Evolutionary conservation across 2,329 filamentous ascomycete genomes (phyloP).

Genomic region (Juglanconis juglandina): DNA sequence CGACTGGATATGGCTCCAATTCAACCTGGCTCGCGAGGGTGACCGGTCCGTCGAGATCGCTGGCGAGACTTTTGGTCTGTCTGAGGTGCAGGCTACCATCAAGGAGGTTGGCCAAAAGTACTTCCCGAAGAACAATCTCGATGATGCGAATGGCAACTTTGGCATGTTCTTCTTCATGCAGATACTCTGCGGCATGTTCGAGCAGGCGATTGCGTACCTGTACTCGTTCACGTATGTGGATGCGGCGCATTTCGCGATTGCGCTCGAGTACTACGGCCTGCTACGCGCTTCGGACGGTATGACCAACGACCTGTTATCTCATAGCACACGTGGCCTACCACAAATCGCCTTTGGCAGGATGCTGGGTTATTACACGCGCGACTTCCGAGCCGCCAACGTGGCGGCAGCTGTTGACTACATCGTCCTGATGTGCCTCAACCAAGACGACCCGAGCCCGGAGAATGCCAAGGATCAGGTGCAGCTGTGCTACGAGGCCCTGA

Average conservation of each 20-base stretch:
- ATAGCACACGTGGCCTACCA: constrained; percentile 65
- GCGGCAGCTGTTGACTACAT: constrained; percentile 93
- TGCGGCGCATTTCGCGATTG: constrained; percentile 91
- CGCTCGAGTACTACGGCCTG: constrained; percentile 83
- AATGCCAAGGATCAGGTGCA: constrained; percentile 72
- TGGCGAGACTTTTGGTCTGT: constrained; percentile 61
- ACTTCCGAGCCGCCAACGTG: constrained; percentile 88
- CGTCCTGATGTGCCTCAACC: constrained; percentile 84
- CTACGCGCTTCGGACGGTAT: constrained; percentile 81
- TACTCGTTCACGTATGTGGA: constrained; percentile 90
- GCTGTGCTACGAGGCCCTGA: constrained; percentile 87
- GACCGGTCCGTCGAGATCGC: constrained; percentile 63
- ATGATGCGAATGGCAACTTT: constrained; percentile 70
- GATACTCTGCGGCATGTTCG: constrained; percentile 86
- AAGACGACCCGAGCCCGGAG: constrained; percentile 54
- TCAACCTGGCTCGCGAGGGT: constrained; percentile 65
- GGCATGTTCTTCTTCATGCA: constrained; percentile 94
- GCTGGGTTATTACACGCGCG: constrained; percentile 90
- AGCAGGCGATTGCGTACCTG: constrained; percentile 86
- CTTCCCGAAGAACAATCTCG: constrained; percentile 77
- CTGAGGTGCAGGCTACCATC: constrained; percentile 73
- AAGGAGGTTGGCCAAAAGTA: constrained; percentile 86
- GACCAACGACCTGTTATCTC: constrained; percentile 64
- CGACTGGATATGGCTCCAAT: constrained; percentile 71
- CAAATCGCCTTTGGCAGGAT: constrained; percentile 94